Percentiles rank a stretch among this genome's conserved stretches.
These are phyloP conservation scores for Scedosporium boydii DNA, from an alignment of 2,329 filamentous ascomycete genomes.

Conservation along the genomic window DNA sequence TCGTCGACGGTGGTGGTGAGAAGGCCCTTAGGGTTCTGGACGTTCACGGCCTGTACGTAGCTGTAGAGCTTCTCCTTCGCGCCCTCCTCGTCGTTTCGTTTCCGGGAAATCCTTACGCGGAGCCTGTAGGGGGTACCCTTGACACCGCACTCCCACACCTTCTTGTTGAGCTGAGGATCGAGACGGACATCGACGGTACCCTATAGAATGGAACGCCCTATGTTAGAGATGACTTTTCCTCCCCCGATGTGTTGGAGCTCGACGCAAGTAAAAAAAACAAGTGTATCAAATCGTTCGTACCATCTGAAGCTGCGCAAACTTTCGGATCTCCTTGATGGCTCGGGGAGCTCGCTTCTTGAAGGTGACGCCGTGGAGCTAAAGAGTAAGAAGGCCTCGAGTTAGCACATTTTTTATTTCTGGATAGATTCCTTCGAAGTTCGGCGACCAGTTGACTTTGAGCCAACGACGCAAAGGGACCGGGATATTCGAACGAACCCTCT, in stretches of 20 bases:
- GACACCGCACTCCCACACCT: slow-evolving; percentile 98
- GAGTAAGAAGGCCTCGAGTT: slow-evolving; percentile 20
- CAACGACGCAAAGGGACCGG: not conserved
- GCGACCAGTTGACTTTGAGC: not conserved
- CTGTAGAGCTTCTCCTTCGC: slow-evolving; percentile 99
- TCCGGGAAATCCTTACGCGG: slow-evolving; percentile 95
- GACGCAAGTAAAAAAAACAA: not conserved
- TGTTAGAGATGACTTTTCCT: slow-evolving; percentile 7
- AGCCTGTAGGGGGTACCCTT: slow-evolving; percentile 98
- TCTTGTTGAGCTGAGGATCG: slow-evolving; percentile 99
- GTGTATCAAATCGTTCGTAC: slow-evolving; percentile 48
- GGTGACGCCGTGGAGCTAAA: slow-evolving; percentile 82
- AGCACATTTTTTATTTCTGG: slow-evolving; percentile 15
- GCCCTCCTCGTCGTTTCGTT: slow-evolving; percentile 99
- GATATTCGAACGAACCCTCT: slow-evolving; percentile 48
- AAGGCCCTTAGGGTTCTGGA: slow-evolving; percentile 98
- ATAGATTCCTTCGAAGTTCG: not conserved
- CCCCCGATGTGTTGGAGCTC: not conserved
- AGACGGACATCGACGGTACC: slow-evolving; percentile 94
- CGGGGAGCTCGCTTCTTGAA: slow-evolving; percentile 99
- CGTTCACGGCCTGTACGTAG: slow-evolving; percentile 99
- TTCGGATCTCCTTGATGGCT: slow-evolving; percentile 99
- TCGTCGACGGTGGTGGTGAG: slow-evolving; percentile 81
- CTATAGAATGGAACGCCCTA: slow-evolving; percentile 34
- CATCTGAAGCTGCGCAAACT: slow-evolving; percentile 89